Evolutionary conservation across 2,329 filamentous ascomycete genomes (phyloP).

Genomic region (Chaetomiaceae sp.): DNA sequence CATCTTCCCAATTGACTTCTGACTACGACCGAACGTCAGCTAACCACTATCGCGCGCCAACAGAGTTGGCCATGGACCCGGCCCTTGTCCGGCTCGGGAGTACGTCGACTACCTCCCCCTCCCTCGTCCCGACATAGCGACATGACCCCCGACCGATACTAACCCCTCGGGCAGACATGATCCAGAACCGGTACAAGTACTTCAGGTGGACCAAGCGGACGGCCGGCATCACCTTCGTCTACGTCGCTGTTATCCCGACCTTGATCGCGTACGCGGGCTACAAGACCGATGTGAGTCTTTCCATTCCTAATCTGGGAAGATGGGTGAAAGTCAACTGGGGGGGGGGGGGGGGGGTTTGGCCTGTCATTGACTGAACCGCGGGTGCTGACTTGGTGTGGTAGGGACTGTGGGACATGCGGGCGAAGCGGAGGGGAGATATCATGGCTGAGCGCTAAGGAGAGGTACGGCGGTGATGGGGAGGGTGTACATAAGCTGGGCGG

Average conservation of each 20-base stretch:
- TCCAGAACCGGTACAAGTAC: slow-evolving; percentile 81
- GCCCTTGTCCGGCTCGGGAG: slow-evolving; percentile 43
- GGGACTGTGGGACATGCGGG: slow-evolving; percentile 83
- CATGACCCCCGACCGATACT: not conserved
- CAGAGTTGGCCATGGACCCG: slow-evolving; percentile 46
- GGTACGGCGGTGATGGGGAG: not conserved
- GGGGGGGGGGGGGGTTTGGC: too few species aligned
- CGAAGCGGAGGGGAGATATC: slow-evolving; percentile 84
- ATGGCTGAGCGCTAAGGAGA: slow-evolving; percentile 66
- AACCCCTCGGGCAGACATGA: slow-evolving; percentile 60
- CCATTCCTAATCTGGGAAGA: not conserved
- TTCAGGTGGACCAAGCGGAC: slow-evolving; percentile 90
- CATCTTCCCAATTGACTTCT: slow-evolving; percentile 7
- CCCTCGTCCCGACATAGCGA: not conserved
- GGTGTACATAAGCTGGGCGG: slow-evolving; percentile 40
- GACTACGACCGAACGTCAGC: slow-evolving; percentile 12
- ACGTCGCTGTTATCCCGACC: slow-evolving; percentile 67
- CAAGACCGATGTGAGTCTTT: slow-evolving; percentile 73
- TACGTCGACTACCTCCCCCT: slow-evolving; percentile 31
- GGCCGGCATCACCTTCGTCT: slow-evolving; percentile 73
- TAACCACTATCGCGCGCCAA: slow-evolving; percentile 28
- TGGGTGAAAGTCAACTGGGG: not conserved
- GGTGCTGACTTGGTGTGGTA: slow-evolving; percentile 36
- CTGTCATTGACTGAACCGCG: too few species aligned
- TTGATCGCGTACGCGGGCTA: slow-evolving; percentile 69